Conservation (phyloP, 2,329 filamentous ascomycete species). For the Diaporthe citriasiana region DNA sequence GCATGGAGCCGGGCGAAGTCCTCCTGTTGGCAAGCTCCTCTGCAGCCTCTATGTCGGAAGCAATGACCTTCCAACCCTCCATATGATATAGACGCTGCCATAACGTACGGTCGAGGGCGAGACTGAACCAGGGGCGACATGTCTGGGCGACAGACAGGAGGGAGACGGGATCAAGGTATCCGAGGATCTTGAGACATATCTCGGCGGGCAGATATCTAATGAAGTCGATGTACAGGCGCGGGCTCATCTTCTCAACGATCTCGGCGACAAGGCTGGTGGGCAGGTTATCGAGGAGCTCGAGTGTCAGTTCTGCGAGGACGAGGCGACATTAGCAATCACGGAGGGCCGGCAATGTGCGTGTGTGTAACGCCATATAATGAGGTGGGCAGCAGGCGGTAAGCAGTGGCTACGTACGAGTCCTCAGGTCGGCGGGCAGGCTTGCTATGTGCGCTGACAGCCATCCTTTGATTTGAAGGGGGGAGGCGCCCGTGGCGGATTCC, state of each 20-base stretch:
- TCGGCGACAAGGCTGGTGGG: constrained; percentile 84
- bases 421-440: constrained; percentile 62
- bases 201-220: constrained; percentile 88
- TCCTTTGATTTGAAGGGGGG: constrained; percentile 37
- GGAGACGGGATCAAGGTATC: constrained; percentile 85
- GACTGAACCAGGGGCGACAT: constrained; percentile 84
- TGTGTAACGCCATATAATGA: constrained; percentile 29
- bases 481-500: constrained; percentile 21
- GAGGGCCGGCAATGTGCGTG: neutral
- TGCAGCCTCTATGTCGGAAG: constrained; percentile 74
- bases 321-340: constrained; percentile 27
- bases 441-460: constrained; percentile 67
- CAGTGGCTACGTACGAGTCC: constrained; percentile 59
- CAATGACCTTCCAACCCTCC: constrained; percentile 87
- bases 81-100: constrained; percentile 88
- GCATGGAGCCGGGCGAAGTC: constrained; percentile 57
- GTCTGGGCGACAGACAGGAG: constrained; percentile 84
- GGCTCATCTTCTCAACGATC: constrained; percentile 84
- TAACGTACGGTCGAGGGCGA: constrained; percentile 85
- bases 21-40: constrained; percentile 71
- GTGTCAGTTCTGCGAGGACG: constrained; percentile 77
- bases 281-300: constrained; percentile 81
- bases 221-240: constrained; percentile 93
- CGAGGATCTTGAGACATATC: constrained; percentile 90
- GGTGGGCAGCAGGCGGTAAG: constrained; percentile 12